Conservation (phyloP, 805 yeast species). For the Wickerhamiella slavikovae region DNA sequence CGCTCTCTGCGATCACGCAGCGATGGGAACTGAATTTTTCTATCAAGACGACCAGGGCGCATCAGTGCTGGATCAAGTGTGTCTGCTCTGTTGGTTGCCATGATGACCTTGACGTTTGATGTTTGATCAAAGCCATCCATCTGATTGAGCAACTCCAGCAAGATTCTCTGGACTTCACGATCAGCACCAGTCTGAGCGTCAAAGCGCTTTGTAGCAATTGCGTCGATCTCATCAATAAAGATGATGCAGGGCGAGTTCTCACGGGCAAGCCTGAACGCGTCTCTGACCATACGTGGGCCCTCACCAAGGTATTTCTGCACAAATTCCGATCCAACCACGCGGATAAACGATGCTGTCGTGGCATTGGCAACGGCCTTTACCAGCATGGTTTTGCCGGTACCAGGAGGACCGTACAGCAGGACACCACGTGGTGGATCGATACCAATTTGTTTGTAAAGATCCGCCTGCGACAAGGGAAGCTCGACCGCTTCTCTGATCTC, state of each 20-base stretch:
- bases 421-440: conserved; percentile 99
- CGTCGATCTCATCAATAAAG: conserved; percentile 96
- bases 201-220: conserved; percentile 96
- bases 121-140: conserved; percentile 99
- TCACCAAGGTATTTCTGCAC: conserved; percentile 97
- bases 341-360: conserved; percentile 85
- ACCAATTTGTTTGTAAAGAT: conserved; percentile 90
- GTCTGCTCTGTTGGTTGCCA: conserved; percentile 99
- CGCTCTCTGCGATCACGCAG: conserved; percentile 95
- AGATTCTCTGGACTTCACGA: conserved; percentile 94
- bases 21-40: conserved; percentile 94
- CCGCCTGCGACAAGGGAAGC: conserved; percentile 87
- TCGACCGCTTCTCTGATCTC: conserved; percentile 98
- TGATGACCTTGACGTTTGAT: conserved; percentile 87
- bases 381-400: conserved; percentile 97
- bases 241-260: conserved; percentile 95
- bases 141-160: conserved; percentile 86
- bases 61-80: conserved; percentile 94
- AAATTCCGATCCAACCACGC: conserved; percentile 95
- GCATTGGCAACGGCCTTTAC: conserved; percentile 97
- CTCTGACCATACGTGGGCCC: conserved; percentile 99
- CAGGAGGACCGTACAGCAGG: conserved; percentile 95
- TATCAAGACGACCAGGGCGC: conserved; percentile 95
- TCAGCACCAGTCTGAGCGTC: conserved; percentile 99
- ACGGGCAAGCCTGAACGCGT: conserved; percentile 89